Conservation (phyloP, 345 rosid species). For the Acer yangbiense region DNA sequence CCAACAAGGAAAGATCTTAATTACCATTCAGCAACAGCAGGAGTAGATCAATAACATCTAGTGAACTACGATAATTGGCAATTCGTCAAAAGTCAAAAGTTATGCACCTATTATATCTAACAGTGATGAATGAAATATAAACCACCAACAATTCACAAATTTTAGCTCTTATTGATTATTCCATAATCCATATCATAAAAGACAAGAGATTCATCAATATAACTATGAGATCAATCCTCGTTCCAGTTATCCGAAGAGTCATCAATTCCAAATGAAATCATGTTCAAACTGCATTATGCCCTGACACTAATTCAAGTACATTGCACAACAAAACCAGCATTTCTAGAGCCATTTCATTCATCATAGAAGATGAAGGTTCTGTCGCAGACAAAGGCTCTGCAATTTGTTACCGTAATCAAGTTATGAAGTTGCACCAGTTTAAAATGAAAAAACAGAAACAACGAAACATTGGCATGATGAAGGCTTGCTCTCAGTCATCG, state of each 20-base stretch:
- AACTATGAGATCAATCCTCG: not conserved
- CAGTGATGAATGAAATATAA: not conserved
- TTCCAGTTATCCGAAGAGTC: not conserved
- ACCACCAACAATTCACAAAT: not conserved
- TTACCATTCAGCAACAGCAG: not conserved
- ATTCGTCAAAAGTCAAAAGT: not conserved
- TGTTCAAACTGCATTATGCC: not conserved
- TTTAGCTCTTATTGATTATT: not conserved
- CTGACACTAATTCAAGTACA: not conserved
- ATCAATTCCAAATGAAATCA: not conserved
- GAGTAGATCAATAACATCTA: not conserved
- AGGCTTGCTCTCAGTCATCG: conserved; percentile 9
- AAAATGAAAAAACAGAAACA: not conserved
- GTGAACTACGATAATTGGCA: not conserved
- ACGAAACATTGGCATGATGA: not conserved
- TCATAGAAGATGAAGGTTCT: conserved; percentile 23
- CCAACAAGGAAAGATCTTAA: not conserved
- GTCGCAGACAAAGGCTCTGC: not conserved
- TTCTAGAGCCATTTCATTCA: conserved; percentile 10
- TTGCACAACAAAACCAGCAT: not conserved
- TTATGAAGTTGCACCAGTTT: not conserved
- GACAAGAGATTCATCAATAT: not conserved
- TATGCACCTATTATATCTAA: not conserved
- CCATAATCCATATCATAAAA: not conserved
- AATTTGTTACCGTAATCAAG: conserved; percentile 23